Percentiles rank a stretch among this genome's conserved stretches.
These are phyloP conservation scores for Sporothrix schenckii DNA, from an alignment of 2,329 filamentous ascomycete species.

Conservation along the genomic window DNA sequence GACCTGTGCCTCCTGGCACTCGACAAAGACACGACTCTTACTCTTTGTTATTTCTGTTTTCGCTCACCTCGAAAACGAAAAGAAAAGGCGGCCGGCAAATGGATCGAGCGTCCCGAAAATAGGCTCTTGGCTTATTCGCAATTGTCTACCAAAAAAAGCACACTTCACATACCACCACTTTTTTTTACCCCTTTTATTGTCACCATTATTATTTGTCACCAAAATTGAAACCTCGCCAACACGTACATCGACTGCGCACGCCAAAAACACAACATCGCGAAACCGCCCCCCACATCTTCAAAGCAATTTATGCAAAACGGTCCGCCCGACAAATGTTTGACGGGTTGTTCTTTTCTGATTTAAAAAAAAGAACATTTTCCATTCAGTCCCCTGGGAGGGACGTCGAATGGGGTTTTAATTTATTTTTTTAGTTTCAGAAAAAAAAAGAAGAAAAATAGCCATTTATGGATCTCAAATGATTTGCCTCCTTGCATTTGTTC, in stretches of 20 bases:
- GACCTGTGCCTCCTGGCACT: background rate
- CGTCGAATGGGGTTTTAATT: background rate
- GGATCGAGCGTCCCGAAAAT: constrained; percentile 24
- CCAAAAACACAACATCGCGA: constrained; percentile 9
- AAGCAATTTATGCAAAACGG: background rate
- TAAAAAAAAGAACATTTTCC: background rate
- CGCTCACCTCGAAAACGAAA: background rate
- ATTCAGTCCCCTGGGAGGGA: constrained; percentile 14
- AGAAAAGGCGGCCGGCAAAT: constrained; percentile 28
- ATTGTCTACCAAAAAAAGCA: constrained; percentile 30
- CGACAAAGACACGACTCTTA: background rate
- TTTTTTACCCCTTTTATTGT: constrained; percentile 16
- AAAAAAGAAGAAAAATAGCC: constrained; percentile 23
- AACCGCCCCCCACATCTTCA: background rate
- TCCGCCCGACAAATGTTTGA: background rate
- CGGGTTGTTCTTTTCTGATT: constrained; percentile 2
- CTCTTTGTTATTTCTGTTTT: constrained; percentile 13
- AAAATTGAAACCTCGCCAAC: constrained; percentile 27
- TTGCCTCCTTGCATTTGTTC: constrained; percentile 15
- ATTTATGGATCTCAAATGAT: constrained; percentile 22
- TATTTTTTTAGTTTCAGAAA: constrained; percentile 24
- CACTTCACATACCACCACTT: background rate
- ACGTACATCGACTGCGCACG: constrained; percentile 10
- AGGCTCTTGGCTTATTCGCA: constrained; percentile 3
- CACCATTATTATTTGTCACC: constrained; percentile 22